Evolutionary conservation across 2,329 filamentous ascomycete species (phyloP).

Genomic region (Penicillium corylophilum): DNA sequence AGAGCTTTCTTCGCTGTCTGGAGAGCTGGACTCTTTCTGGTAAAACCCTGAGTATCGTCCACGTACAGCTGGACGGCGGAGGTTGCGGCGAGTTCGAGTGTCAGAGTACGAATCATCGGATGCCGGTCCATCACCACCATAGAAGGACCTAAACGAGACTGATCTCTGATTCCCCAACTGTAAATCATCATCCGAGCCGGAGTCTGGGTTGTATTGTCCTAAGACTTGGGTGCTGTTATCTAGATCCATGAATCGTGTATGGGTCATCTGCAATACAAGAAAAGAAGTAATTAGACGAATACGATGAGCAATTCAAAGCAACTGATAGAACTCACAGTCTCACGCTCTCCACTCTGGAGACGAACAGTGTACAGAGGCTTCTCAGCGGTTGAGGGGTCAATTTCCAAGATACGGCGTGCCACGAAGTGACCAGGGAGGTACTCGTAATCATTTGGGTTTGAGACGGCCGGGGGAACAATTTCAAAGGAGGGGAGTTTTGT

Average conservation of each 20-base stretch:
- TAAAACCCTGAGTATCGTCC: conserved; percentile 2
- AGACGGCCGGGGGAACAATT: conserved; percentile 32
- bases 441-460: conserved; percentile 36
- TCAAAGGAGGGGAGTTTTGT: conserved; percentile 10
- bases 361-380: conserved; percentile 33
- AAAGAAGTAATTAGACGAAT: conserved; percentile 1
- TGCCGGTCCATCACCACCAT: conserved; percentile 10
- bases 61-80: not conserved
- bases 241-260: conserved; percentile 26
- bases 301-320: conserved; percentile 8
- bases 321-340: conserved; percentile 31
- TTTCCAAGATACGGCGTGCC: conserved; percentile 31
- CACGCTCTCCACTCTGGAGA: conserved; percentile 37
- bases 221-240: conserved; percentile 26
- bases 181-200: conserved; percentile 13
- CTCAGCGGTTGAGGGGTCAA: conserved; percentile 22
- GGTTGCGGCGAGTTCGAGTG: not conserved
- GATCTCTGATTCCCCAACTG: not conserved
- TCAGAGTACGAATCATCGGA: conserved; percentile 2
- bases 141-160: not conserved
- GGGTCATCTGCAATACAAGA: conserved; percentile 27
- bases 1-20: not conserved
- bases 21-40: not conserved
- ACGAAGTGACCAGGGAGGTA: conserved; percentile 41
- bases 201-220: conserved; percentile 14